Conservation (phyloP, 2,329 filamentous ascomycete species). For the Exophiala aquamarina region DNA sequence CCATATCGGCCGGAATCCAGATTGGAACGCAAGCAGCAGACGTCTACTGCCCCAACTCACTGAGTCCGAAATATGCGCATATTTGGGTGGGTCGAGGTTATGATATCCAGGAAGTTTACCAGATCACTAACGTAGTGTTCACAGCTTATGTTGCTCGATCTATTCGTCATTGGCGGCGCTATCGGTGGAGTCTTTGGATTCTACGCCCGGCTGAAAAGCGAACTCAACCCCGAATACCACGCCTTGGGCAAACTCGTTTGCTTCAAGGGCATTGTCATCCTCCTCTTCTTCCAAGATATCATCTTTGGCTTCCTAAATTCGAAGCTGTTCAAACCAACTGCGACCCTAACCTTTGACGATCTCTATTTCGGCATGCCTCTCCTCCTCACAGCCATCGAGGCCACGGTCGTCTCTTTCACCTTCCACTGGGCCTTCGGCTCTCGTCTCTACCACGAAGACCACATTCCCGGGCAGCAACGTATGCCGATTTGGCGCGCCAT, state of each 20-base stretch:
- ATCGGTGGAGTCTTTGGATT: slow-evolving; percentile 75
- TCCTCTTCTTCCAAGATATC: slow-evolving; percentile 77
- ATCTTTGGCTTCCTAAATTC: slow-evolving; percentile 61
- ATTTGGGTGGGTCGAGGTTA: slow-evolving; percentile 58
- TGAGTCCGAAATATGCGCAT: slow-evolving; percentile 73
- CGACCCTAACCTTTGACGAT: slow-evolving; percentile 58
- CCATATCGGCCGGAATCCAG: slow-evolving; percentile 74
- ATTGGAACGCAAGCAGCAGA: slow-evolving; percentile 69
- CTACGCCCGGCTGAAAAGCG: slow-evolving; percentile 84
- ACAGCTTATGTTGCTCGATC: slow-evolving; percentile 5
- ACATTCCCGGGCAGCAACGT: neutral
- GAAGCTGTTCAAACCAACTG: slow-evolving; percentile 52
- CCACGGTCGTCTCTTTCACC: slow-evolving; percentile 73
- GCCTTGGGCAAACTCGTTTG: slow-evolving; percentile 45
- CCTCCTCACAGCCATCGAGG: slow-evolving; percentile 75
- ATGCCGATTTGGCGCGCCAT: slow-evolving; percentile 1
- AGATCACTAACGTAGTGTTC: too few relatives aligned
- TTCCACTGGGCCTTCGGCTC: slow-evolving; percentile 80
- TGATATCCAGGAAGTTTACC: too few relatives aligned
- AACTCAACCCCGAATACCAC: slow-evolving; percentile 45
- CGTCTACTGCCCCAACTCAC: slow-evolving; percentile 74
- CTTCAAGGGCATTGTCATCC: slow-evolving; percentile 88
- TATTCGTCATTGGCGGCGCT: slow-evolving; percentile 36
- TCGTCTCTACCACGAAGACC: slow-evolving; percentile 8
- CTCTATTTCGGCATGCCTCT: slow-evolving; percentile 77